A percentile compares a stretch with the other conserved stretches of the same genome.
Evolutionary conservation across 306 rosid genomes (phyloP).

Genomic region (Rubus parviflorus): DNA sequence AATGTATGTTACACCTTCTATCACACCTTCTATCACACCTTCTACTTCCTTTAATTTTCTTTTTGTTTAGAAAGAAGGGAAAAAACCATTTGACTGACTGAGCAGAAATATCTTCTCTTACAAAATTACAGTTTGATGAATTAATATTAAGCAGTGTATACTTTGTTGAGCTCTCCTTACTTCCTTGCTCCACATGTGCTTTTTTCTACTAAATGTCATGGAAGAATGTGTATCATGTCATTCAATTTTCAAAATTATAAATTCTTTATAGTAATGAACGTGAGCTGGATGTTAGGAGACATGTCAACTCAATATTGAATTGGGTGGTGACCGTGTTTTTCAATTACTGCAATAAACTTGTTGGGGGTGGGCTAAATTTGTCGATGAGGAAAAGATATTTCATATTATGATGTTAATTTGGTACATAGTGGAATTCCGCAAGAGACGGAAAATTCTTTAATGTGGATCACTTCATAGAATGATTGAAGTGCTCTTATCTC

Average conservation of each 20-base stretch:
- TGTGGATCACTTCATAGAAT: not conserved
- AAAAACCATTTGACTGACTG: not conserved
- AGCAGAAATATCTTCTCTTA: not conserved
- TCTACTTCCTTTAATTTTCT: not conserved
- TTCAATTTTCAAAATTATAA: not conserved
- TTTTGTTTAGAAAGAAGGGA: not conserved
- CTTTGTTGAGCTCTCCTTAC: not conserved
- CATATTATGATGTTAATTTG: not conserved
- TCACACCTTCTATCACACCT: too few species aligned
- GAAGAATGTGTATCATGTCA: not conserved
- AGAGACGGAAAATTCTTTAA: not conserved
- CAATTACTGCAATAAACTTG: not conserved
- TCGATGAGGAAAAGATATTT: not conserved
- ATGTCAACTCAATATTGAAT: not conserved
- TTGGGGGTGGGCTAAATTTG: not conserved
- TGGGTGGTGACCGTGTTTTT: not conserved
- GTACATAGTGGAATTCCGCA: not conserved
- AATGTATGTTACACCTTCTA: constrained; percentile 53
- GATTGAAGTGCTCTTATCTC: not conserved
- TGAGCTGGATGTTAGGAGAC: not conserved
- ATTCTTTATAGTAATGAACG: not conserved
- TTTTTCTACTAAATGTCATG: not conserved
- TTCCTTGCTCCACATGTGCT: too few species aligned
- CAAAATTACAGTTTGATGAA: not conserved
- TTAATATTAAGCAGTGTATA: not conserved